Base-by-base conservation (phyloP, 1,284 basidiomycete genomes). In the Sparassis latifolia region DNA sequence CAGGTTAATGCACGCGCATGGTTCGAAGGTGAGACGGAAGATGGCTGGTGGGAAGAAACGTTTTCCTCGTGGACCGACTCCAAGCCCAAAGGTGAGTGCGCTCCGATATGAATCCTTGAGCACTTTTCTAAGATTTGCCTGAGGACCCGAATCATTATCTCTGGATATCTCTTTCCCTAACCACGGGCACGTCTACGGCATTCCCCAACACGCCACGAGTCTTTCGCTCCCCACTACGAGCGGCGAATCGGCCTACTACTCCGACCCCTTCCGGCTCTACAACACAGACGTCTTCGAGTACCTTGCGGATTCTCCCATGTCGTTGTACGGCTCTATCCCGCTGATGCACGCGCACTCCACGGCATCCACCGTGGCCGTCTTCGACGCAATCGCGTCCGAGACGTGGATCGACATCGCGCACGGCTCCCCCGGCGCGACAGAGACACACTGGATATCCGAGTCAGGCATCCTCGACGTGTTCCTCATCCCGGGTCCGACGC, bases 281-380 rank as follows among this genome's bases (percentile, higher is more conserved):
- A 99, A 99, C 66, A 78, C 90, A 48, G 97, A 99, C 66, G 95
- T 98, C 35, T 99, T 99, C 65, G 96, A 99, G 70, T 98, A 99
- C 68, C 82, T 92, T 30, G 82, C 91, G 0, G 89, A 92, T 53
- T 94, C 91, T 1, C 79, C 93, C 27, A 93, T 97, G 75, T 88
- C 92, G 0, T 82, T 98, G 33, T 96, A 96, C 63, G 93, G 93
- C 42, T 84, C 89, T 10, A 90, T 97, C 33, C 96, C 96, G 1
- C 72, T 98, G 53, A 80, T 99, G 72, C 93, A 99, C 60, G 96
- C 95, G 0, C 95, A 98, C 63, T 86, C 89, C 3, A 71, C 77
- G 32, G 80, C 82, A 10, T 87, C 89, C 1, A 95, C 94, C 3
- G 91, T 97, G 47, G 94, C 84, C 27, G 79, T 99, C 39, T 92